Evolutionary conservation across 2,329 filamentous ascomycete species (phyloP).

Genomic region (Rhynchosporium graminicola): DNA sequence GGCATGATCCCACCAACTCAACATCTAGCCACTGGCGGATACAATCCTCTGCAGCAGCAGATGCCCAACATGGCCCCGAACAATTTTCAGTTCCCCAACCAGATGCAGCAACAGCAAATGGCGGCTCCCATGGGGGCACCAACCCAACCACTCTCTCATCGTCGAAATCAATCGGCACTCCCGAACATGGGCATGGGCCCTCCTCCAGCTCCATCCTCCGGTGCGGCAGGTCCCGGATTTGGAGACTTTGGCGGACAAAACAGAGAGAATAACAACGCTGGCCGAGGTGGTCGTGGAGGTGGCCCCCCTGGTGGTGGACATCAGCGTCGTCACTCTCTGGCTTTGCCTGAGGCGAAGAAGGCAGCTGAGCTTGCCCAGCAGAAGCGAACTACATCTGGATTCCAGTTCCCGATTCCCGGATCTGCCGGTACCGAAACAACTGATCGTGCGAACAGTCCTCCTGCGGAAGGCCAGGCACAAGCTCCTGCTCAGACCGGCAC

Average conservation of each 20-base stretch:
- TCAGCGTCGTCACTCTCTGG: constrained; percentile 90
- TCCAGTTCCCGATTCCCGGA: constrained; percentile 86
- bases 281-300: constrained; percentile 72
- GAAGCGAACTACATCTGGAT: constrained; percentile 89
- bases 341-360: constrained; percentile 94
- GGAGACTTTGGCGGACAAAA: constrained; percentile 72
- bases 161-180: constrained; percentile 95
- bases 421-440: constrained; percentile 62
- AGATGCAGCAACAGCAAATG: constrained; percentile 72
- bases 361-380: constrained; percentile 95
- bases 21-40: constrained; percentile 69
- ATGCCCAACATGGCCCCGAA: constrained; percentile 79
- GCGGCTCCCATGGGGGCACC: constrained; percentile 74
- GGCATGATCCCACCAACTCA: constrained; percentile 89
- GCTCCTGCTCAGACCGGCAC: constrained; percentile 26
- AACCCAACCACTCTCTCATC: constrained; percentile 80
- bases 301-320: constrained; percentile 73
- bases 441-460: constrained; percentile 40
- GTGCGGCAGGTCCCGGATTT: constrained; percentile 75
- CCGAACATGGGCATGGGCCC: constrained; percentile 89
- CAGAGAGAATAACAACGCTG: constrained; percentile 62
- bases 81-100: constrained; percentile 86
- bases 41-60: constrained; percentile 76
- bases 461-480: constrained; percentile 36
- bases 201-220: constrained; percentile 87